phyloP scores from a whole-genome alignment of 257 asterid genomes.

The Nicotiana tomentosiformis region DNA sequence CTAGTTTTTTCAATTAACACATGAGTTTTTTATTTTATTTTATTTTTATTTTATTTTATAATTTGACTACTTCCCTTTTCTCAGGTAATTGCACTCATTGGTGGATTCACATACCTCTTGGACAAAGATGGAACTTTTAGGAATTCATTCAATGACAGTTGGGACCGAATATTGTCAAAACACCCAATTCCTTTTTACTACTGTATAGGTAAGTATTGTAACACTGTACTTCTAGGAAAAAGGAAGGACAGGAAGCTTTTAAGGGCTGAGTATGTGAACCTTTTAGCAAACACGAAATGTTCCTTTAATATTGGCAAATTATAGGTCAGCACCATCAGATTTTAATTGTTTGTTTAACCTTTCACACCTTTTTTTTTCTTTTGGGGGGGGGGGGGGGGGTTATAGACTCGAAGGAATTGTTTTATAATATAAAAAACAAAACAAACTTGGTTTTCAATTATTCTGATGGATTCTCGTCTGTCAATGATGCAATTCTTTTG shows the following conservation, averaged over 20 bases:
- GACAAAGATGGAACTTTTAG: slow-evolving; percentile 49
- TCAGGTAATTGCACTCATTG: slow-evolving; percentile 41
- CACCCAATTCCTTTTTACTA: slow-evolving; percentile 55
- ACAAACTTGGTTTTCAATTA: neutral
- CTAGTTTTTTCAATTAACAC: no score
- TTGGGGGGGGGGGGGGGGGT: neutral
- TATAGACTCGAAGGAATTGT: neutral
- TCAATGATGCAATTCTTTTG: neutral
- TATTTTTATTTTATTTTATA: no score
- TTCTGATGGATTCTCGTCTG: neutral
- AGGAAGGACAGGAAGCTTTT: neutral
- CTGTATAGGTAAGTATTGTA: slow-evolving; percentile 33
- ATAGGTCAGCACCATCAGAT: neutral
- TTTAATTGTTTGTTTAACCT: neutral
- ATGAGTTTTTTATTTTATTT: no score
- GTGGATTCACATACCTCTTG: slow-evolving; percentile 32
- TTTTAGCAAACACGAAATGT: neutral
- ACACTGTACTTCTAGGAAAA: neutral
- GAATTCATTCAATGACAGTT: slow-evolving; percentile 44
- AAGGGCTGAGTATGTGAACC: neutral
- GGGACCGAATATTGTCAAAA: slow-evolving; percentile 49
- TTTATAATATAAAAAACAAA: neutral
- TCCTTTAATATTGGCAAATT: neutral
- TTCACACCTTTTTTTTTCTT: neutral
- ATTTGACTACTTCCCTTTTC: neutral